Percentiles rank a stretch among this genome's conserved stretches.
These are phyloP conservation scores for Leavenworthia alabamica DNA, from an alignment of 345 rosid genomes.

Conservation along the genomic window DNA sequence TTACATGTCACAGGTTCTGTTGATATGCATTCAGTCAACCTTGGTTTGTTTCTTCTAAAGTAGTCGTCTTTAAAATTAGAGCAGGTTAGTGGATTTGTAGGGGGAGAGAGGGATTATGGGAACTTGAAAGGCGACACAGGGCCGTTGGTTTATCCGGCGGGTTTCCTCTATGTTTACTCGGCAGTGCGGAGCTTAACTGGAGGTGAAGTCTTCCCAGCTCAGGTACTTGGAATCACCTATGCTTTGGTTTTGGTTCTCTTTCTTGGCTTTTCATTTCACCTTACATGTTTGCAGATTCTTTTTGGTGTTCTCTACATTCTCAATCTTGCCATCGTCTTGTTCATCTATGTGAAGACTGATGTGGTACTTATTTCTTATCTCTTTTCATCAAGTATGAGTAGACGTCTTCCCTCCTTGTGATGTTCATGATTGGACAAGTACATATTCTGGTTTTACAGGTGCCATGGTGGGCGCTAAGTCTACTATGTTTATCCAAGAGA, in stretches of 20 bases:
- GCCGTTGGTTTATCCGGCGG: constrained; percentile 93
- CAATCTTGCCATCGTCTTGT: constrained; percentile 65
- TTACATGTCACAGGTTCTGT: constrained; percentile 83
- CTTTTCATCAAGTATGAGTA: neutral
- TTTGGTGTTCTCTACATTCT: constrained; percentile 68
- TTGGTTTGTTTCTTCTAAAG: no score
- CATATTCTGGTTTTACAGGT: constrained; percentile 39
- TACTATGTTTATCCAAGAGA: constrained; percentile 86
- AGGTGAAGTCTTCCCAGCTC: constrained; percentile 67
- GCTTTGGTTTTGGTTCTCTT: neutral
- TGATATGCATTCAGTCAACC: neutral
- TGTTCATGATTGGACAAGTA: neutral
- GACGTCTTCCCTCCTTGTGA: no score
- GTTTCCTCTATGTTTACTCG: constrained; percentile 88
- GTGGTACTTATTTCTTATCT: constrained; percentile 43
- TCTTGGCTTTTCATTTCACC: neutral
- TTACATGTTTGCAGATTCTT: constrained; percentile 53
- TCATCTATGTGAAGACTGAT: constrained; percentile 65
- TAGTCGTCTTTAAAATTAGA: neutral
- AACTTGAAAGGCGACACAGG: constrained; percentile 94
- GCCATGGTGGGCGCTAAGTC: constrained; percentile 86
- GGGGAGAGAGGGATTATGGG: constrained; percentile 81
- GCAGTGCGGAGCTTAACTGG: constrained; percentile 62
- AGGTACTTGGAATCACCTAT: constrained; percentile 37
- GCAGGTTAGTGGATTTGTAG: constrained; percentile 83